A percentile compares a stretch with the other conserved stretches of the same genome.
These are phyloP conservation scores for Paracamarosporium sp. DNA, from an alignment of 2,329 filamentous ascomycete species.

Conservation along the genomic window DNA sequence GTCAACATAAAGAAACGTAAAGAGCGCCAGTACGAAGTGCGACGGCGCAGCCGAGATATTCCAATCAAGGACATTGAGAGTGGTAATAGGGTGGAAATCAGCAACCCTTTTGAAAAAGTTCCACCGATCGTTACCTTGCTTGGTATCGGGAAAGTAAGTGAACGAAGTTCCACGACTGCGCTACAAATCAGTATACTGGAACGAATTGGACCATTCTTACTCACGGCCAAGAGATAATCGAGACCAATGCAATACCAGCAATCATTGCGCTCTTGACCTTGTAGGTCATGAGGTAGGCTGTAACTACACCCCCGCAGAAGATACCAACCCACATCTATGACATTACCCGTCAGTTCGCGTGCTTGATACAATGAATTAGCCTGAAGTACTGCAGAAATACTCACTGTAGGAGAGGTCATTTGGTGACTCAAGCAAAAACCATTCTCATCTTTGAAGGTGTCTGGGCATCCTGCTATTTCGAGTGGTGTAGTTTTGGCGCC, in stretches of 20 bases:
- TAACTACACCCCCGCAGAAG: constrained; percentile 82
- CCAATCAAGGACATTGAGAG: constrained; percentile 77
- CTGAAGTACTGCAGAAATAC: constrained; percentile 13
- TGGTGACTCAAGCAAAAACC: constrained; percentile 72
- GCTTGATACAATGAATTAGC: constrained; percentile 5
- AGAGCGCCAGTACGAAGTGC: constrained; percentile 81
- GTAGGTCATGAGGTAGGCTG: constrained; percentile 81
- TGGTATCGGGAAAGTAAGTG: constrained; percentile 79
- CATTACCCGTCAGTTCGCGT: constrained; percentile 10
- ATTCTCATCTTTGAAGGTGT: constrained; percentile 54
- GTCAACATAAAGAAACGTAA: constrained; percentile 92
- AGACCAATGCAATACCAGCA: constrained; percentile 79
- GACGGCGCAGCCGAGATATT: constrained; percentile 69
- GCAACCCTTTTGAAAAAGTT: constrained; percentile 88
- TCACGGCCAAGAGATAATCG: constrained; percentile 83
- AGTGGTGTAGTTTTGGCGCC: constrained; percentile 70
- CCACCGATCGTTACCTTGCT: constrained; percentile 71
- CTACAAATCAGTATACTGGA: constrained; percentile 22
- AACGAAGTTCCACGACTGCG: constrained; percentile 68
- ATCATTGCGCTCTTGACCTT: constrained; percentile 88
- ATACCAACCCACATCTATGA: constrained; percentile 80
- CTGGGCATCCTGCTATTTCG: constrained; percentile 76
- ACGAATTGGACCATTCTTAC: constrained; percentile 14
- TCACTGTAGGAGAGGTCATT: constrained; percentile 76
- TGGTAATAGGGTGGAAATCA: constrained; percentile 77